Base-by-base conservation (phyloP, 805 yeast genomes). In the Starmerella lactis-condensi region DNA sequence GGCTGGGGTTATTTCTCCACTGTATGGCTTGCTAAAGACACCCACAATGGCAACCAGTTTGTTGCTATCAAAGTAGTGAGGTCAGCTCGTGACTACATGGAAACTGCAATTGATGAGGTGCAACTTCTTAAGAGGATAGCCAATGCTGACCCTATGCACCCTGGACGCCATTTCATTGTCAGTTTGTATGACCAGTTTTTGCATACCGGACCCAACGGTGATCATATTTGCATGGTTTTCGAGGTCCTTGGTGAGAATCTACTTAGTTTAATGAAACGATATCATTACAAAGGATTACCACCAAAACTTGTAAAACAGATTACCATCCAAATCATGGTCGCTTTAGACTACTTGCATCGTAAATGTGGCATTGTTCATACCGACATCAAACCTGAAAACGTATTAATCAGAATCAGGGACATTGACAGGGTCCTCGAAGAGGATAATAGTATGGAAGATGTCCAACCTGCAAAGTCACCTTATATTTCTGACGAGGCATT, bases 1-100 rank as follows among this genome's bases (percentile, higher is more conserved):
- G 99, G 99, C 1, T 89, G 99, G 99, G 99, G 99, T 22, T 95
- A 89, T 55, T 89, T 89, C 50, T 75, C 92, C 17, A 89, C 93
- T 1, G 95, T 79, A 15, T 83, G 94, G 95, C 60, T 78, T 18
- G 96, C 94, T 4, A 61, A 59, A 31, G 73, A 69, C 35, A 40
- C 44, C n/a, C 68, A 68, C 30, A 56, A 60, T 32, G 58, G 61
- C 33, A 62, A 66, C 37, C 57, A 66, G 29, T 93, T 77, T 49
- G 96, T 89, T 15, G 98, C 98, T 2, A 66, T 89, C 65, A 89
- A 89, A 52, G 75, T 89, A 43, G 95, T 89, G 17, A 65, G 94
- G 39, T 74, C 91, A 44, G 93, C 94, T 11, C 67, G 69, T 32
- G 83, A 79, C 42, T 89, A 85, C 51, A 71, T 93, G 2, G 94